phyloP scores from a whole-genome alignment of 2,329 filamentous ascomycete genomes.

The Neofusicoccum laricinum region DNA sequence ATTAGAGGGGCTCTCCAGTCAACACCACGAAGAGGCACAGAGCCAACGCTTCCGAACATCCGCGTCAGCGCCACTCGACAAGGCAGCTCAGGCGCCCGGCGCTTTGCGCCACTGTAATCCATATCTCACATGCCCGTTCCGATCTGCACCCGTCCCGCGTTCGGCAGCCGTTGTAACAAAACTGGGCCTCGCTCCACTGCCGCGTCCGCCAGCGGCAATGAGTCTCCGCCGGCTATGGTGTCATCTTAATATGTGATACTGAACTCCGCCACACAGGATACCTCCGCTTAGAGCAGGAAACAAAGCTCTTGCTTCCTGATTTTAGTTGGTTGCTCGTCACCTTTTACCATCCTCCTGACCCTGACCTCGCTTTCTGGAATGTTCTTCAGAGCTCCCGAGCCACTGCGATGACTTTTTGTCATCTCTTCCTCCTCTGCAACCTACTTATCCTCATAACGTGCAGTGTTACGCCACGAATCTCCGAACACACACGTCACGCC shows the following conservation, averaged over 20 bases:
- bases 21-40: background rate
- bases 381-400: no score
- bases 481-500: no score
- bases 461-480: no score
- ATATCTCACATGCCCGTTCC: background rate
- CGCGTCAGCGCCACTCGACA: background rate
- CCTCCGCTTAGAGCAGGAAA: no score
- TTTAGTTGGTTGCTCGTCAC: no score
- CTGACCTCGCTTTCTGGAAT: no score
- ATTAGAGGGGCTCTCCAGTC: background rate
- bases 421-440: no score
- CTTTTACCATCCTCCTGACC: no score
- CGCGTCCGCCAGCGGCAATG: background rate
- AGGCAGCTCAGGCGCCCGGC: conserved; percentile 1
- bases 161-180: background rate
- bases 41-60: background rate
- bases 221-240: background rate
- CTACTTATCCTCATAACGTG: no score
- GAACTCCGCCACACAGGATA: background rate
- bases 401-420: no score
- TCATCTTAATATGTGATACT: background rate
- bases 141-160: conserved; percentile 7
- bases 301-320: no score
- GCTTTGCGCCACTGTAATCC: background rate
- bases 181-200: background rate